Evolutionary conservation across 1,284 basidiomycete species (phyloP).

Genomic region (Cryptococcus sp.): DNA sequence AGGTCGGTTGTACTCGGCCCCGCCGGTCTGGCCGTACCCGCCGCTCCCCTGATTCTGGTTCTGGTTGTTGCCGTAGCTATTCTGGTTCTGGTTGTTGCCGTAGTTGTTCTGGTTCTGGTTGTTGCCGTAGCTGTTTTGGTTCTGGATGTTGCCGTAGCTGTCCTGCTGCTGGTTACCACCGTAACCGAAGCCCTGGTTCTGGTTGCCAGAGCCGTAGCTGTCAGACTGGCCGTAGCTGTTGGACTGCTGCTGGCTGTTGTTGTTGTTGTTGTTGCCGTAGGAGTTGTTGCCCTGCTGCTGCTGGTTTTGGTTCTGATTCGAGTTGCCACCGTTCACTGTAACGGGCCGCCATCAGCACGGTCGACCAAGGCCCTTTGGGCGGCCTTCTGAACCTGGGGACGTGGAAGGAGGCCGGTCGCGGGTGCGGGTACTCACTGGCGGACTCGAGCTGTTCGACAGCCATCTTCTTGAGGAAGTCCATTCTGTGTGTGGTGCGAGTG

Average conservation of each 20-base stretch:
- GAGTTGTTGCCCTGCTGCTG: conserved; percentile 1
- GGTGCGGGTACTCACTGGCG: conserved; percentile 2
- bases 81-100: conserved; percentile 7
- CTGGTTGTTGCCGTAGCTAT: conserved; percentile 9
- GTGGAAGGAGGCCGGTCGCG: too few species aligned
- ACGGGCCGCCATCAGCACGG: not conserved
- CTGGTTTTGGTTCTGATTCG: conserved; percentile 10
- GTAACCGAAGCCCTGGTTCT: not conserved
- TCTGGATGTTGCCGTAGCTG: conserved; percentile 10
- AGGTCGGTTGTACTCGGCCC: conserved; percentile 39
- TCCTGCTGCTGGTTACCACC: conserved; percentile 6
- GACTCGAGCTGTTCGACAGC: conserved; percentile 16
- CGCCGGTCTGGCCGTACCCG: conserved; percentile 30
- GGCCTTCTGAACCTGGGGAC: too few species aligned
- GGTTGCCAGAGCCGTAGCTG: conserved; percentile 1
- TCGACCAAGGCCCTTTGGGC: not conserved
- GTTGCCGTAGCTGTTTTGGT: conserved; percentile 5
- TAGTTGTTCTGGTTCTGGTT: conserved; percentile 11
- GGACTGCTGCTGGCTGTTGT: not conserved
- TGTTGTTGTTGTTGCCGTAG: not conserved
- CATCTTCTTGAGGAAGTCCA: conserved; percentile 24
- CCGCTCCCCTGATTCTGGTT: conserved; percentile 6
- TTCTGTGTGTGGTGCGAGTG: conserved; percentile 3
- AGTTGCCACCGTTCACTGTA: conserved; percentile 2
- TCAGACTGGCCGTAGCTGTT: conserved; percentile 1